A percentile compares a stretch with the other conserved stretches of the same genome.
Conservation (phyloP, 2,329 filamentous ascomycete species). For the Erysiphe pulchra region DNA sequence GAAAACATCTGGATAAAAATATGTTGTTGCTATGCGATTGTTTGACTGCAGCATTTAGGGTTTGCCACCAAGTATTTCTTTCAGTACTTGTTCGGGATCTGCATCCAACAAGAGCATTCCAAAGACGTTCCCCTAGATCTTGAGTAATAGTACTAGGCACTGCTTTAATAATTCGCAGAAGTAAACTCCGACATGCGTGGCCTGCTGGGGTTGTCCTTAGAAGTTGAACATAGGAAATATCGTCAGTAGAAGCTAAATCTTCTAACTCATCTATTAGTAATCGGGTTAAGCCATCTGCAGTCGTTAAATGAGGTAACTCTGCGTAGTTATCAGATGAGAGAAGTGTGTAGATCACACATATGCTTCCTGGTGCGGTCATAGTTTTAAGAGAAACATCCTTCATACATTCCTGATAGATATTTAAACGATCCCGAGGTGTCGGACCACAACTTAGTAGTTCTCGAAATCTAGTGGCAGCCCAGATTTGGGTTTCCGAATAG, state of each 20-base stretch:
- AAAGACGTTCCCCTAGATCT: constrained; percentile 37
- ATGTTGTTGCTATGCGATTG: constrained; percentile 22
- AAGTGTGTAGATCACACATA: constrained; percentile 33
- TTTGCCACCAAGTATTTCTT: constrained; percentile 42
- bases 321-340: constrained; percentile 20
- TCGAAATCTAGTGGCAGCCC: constrained; percentile 34
- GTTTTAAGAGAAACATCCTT: constrained; percentile 39
- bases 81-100: constrained; percentile 31
- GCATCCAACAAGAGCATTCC: constrained; percentile 46
- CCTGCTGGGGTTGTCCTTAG: constrained; percentile 19
- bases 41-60: constrained; percentile 24
- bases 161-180: constrained; percentile 29
- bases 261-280: constrained; percentile 41
- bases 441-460: constrained; percentile 32
- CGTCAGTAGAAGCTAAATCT: constrained; percentile 12
- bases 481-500: constrained; percentile 33
- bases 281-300: constrained; percentile 32
- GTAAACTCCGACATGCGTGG: constrained; percentile 28
- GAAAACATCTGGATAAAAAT: constrained; percentile 28
- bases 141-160: constrained; percentile 34
- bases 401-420: constrained; percentile 41
- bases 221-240: constrained; percentile 6
- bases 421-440: constrained; percentile 26
- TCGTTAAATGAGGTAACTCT: constrained; percentile 30
- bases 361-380: constrained; percentile 41